Conservation (phyloP, 495 filamentous ascomycete genomes). For the Tuber magnatum region DNA sequence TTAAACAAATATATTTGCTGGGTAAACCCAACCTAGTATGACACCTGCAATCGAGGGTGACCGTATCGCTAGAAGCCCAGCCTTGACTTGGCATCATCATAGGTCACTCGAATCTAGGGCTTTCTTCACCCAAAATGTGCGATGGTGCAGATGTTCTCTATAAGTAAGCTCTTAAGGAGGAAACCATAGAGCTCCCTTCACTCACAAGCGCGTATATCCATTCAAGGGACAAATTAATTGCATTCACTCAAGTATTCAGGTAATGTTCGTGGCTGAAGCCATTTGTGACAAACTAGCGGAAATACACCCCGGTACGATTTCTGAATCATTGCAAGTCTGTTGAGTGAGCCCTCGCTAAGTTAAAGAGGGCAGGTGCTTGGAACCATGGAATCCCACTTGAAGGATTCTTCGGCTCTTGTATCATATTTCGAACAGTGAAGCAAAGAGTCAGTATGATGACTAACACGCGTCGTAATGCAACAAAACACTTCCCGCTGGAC, state of each 20-base stretch:
- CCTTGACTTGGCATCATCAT: not conserved
- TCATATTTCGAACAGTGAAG: not conserved
- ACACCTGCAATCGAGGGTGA: not conserved
- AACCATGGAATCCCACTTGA: not conserved
- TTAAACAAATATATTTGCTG: not conserved
- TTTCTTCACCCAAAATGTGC: not conserved
- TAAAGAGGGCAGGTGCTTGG: not conserved
- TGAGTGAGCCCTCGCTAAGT: not conserved
- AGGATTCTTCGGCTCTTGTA: not conserved
- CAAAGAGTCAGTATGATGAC: not conserved
- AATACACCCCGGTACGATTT: not conserved
- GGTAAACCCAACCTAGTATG: not conserved
- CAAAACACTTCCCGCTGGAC: not conserved
- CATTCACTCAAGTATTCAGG: not conserved
- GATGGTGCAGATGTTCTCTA: not conserved
- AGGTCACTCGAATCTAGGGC: not conserved
- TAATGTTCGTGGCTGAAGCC: not conserved
- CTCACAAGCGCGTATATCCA: not conserved
- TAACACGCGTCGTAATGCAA: not conserved
- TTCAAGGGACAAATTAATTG: not conserved
- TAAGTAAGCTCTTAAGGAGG: not conserved
- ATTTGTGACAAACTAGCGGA: not conserved
- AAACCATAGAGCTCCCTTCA: not conserved
- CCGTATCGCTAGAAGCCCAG: not conserved
- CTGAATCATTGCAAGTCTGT: not conserved